Percentiles rank a stretch among this genome's conserved stretches.
phyloP scores from a whole-genome alignment of 2,329 filamentous ascomycete species.

The Epichloe aotearoae region DNA sequence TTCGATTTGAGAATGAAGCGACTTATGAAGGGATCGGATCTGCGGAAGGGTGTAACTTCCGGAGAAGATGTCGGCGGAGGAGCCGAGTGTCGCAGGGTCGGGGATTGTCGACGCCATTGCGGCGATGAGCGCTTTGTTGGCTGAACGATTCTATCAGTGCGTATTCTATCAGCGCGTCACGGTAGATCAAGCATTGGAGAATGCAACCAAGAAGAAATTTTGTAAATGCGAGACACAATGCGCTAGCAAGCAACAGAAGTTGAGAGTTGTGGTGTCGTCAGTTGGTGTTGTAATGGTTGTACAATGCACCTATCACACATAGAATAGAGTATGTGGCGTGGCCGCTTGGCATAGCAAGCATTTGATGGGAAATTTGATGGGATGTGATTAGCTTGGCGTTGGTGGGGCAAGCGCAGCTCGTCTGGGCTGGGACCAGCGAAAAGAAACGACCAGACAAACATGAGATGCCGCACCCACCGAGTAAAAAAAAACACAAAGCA shows the following conservation, averaged over 20 bases:
- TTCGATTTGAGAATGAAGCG: slow-evolving; percentile 44
- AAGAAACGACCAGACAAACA: background rate
- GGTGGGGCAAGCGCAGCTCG: background rate
- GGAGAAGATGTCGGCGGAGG: slow-evolving; percentile 42
- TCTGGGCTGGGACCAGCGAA: background rate
- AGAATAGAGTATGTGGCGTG: no score
- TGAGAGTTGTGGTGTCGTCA: background rate
- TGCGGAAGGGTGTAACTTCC: slow-evolving; percentile 45
- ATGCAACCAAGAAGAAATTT: background rate
- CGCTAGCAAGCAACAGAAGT: background rate
- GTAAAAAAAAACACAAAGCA: background rate
- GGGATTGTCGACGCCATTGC: slow-evolving; percentile 24
- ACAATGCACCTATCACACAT: background rate
- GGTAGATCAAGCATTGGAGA: background rate
- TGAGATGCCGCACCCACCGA: no score
- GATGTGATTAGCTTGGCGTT: background rate
- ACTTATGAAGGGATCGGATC: slow-evolving; percentile 49
- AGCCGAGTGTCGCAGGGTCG: slow-evolving; percentile 34
- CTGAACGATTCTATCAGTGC: slow-evolving; percentile 3
- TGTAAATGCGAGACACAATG: no score
- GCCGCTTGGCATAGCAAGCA: background rate
- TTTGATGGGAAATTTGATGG: background rate
- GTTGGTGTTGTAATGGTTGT: background rate
- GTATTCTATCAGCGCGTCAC: background rate
- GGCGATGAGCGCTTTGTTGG: slow-evolving; percentile 3